Percentiles rank a stretch among this genome's conserved stretches.
These are phyloP conservation scores for Avena atlantica DNA, from an alignment of 176 grass and related monocot genomes.

Conservation along the genomic window DNA sequence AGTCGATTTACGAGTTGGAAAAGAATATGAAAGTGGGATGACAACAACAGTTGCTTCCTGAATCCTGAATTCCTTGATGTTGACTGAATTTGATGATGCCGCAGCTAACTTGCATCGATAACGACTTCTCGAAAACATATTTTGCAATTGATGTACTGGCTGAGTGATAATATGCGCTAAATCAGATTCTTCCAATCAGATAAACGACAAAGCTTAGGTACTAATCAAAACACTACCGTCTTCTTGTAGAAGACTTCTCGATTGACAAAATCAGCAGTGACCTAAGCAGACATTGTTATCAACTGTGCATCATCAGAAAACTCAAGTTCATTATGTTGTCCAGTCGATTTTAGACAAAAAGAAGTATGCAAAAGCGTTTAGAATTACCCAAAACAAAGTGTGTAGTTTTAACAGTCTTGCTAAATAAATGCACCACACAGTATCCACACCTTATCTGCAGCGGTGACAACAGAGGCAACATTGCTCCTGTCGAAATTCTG, in stretches of 20 bases:
- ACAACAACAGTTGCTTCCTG: conserved; percentile 24
- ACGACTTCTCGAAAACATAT: conserved; percentile 16
- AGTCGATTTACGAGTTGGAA: neutral
- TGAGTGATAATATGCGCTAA: conserved; percentile 6
- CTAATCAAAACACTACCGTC: conserved; percentile 11
- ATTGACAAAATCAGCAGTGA: conserved; percentile 29
- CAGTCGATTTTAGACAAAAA: neutral
- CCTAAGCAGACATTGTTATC: neutral
- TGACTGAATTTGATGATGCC: conserved; percentile 19
- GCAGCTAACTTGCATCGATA: conserved; percentile 28
- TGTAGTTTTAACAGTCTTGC: too few species aligned
- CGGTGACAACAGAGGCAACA: conserved; percentile 88
- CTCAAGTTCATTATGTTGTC: neutral
- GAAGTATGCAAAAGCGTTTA: too few species aligned
- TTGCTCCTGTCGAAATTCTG: conserved; percentile 78
- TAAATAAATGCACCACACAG: neutral
- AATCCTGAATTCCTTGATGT: conserved; percentile 6
- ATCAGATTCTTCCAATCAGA: neutral
- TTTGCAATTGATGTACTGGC: neutral
- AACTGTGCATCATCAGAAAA: neutral
- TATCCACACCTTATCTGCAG: conserved; percentile 80
- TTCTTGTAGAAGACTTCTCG: conserved; percentile 10
- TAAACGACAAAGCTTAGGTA: neutral
- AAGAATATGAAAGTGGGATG: conserved; percentile 17
- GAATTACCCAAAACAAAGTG: too few species aligned